Evolutionary conservation across 1,284 basidiomycete genomes (phyloP).

Genomic region (Earliella scabrosa): DNA sequence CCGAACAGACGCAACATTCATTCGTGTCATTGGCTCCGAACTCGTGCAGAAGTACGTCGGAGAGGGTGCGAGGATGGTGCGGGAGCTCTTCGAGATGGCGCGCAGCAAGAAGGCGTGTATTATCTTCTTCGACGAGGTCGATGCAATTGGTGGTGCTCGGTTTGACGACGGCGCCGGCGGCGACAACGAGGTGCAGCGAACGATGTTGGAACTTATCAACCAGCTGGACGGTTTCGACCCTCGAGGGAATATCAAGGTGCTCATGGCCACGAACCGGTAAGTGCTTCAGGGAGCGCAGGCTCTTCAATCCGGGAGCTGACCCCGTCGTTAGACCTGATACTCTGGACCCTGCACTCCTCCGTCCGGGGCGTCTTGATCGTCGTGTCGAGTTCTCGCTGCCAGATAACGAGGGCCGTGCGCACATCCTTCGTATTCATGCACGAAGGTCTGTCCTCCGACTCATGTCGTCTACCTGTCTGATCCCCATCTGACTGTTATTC

Average conservation of each 20-base stretch:
- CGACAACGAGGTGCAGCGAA: conserved; percentile 98
- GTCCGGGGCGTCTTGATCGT: conserved; percentile 95
- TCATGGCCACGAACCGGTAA: conserved; percentile 98
- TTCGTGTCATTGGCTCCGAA: conserved; percentile 98
- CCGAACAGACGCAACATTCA: conserved; percentile 98
- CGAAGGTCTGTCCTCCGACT: conserved; percentile 83
- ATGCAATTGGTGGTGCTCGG: conserved; percentile 97
- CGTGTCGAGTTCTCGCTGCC: conserved; percentile 96
- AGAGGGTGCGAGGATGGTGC: conserved; percentile 98
- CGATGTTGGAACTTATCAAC: conserved; percentile 99
- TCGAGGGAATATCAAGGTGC: conserved; percentile 98
- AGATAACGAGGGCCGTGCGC: conserved; percentile 95
- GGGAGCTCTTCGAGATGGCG: conserved; percentile 99
- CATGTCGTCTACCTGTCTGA: too few species aligned
- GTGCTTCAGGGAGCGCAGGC: conserved; percentile 24
- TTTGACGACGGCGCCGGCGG: conserved; percentile 99
- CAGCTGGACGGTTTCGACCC: conserved; percentile 99
- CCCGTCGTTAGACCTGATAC: conserved; percentile 85
- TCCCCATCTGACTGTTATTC: conserved; percentile 5
- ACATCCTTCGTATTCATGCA: conserved; percentile 97
- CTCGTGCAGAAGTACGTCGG: conserved; percentile 99
- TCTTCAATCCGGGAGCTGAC: background rate
- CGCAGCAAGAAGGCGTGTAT: conserved; percentile 99
- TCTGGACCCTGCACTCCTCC: conserved; percentile 93
- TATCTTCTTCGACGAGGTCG: conserved; percentile 99